These are phyloP conservation scores for Pseudomonodictys pantanalensis DNA, from an alignment of 495 filamentous ascomycete genomes.

Conservation along the genomic window DNA sequence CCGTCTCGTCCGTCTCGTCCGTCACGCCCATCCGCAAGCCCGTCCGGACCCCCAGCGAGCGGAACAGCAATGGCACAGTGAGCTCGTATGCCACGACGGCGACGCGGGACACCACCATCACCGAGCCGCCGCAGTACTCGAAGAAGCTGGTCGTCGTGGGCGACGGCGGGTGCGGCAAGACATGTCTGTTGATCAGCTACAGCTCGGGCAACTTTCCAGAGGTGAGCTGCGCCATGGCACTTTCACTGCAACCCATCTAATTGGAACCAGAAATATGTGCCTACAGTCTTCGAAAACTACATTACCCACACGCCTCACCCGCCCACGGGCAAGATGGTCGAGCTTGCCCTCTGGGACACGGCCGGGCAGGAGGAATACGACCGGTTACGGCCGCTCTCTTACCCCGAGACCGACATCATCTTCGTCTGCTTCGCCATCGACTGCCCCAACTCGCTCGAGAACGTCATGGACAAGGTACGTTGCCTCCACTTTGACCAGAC, in stretches of 20 bases:
- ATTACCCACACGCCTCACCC: conserved; percentile 92
- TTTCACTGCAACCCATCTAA: not conserved
- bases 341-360: conserved; percentile 97
- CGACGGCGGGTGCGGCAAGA: conserved; percentile 98
- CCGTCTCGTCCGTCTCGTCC: conserved; percentile 8
- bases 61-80: conserved; percentile 75
- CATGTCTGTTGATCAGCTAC: conserved; percentile 95
- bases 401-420: conserved; percentile 94
- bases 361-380: conserved; percentile 99
- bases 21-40: conserved; percentile 38
- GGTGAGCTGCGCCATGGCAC: conserved; percentile 51
- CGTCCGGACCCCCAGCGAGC: conserved; percentile 58
- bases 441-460: conserved; percentile 95
- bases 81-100: conserved; percentile 70
- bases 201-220: conserved; percentile 98
- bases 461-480: conserved; percentile 95
- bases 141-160: conserved; percentile 99
- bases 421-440: conserved; percentile 99
- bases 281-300: conserved; percentile 99
- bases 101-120: conserved; percentile 78
- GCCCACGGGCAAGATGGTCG: conserved; percentile 83
- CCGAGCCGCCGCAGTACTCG: conserved; percentile 83
- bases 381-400: conserved; percentile 88
- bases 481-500: not conserved
- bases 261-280: conserved; percentile 88